Base-by-base conservation (phyloP, 1,139 yeast genomes). In the Debaryomycetaceae sp. region DNA sequence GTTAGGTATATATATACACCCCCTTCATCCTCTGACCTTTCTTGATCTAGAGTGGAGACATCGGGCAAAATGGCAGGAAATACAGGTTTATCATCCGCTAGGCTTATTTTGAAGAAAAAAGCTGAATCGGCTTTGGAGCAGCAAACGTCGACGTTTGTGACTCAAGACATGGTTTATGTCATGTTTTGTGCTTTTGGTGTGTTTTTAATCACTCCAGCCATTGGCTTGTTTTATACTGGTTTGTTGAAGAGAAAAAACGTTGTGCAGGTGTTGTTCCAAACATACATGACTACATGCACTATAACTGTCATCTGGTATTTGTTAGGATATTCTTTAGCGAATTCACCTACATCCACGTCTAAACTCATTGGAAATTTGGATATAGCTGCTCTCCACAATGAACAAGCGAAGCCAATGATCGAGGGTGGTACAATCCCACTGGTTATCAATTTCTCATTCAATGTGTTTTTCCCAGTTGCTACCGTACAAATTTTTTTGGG, bases 401-500 rank as follows among this genome's bases (percentile, higher is more conserved):
- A 69, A 11, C 59, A 59, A 22, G 72, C 71, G 8, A 61, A 59
- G n/a, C 75, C 75, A 2, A 52, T 60, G 35, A 30, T 52, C 19
- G 71, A 64, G 48, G 67, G 65, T 26, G 64, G 60, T 3, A 54
- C 70, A 3, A 64, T 68, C 34, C 75, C 77, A 7, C 61, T 72
- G 1, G 67, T 69, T 22, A 54, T 67, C 35, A 60, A 66, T 40
- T 72, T 68, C 40, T 64, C 67, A 11, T 72, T 71, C 48, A 61
- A 72, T 15, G 67, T 53, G 5, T 71, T 70, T 46, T 71, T 71
- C 58, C 75, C 75, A 1, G 59, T 71, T 34, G 72, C 74, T 28
- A 71, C 77, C 3, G 70, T 67, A n/a, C 76, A 70, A 46, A 70
- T 71, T 51, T 71, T 72, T 50, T 55, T 69, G 15, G 76, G 75